Base-by-base conservation (phyloP, 164 flowering plant genomes). In the Echeveria elegans region DNA sequence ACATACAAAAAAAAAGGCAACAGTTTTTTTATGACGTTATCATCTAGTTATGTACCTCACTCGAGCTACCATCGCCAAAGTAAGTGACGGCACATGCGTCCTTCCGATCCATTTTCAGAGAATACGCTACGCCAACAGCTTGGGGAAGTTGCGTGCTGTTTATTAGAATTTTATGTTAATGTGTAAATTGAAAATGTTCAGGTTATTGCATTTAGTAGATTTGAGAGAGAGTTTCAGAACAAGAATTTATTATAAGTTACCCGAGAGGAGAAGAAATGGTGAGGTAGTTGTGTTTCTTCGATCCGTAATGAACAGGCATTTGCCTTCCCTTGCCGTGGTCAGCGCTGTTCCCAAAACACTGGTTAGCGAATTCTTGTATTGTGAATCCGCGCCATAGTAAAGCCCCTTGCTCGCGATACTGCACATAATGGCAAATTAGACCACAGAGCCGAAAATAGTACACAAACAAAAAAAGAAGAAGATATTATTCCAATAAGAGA, bases 321-420 rank as follows among this genome's bases (percentile, higher is more conserved):
- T 92, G 98, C 67, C 93, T 74, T 38, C 96, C 98, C 82, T 89
- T 92, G 18, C 94, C 98, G 68, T 68, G 73, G 73, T 86, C 98
- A 69, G 62, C 80, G 67, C 83, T 82, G 76, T 81, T 92, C 34
- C 94, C 86, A 63, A 89, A 86, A 26, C 77, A 89, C 73, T 92
- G 98, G 77, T 40, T 11, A 40, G 45, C 45, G 11, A 40, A 40
- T 40, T 40, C 45, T 40, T 40, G 45, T 40, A 40, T 40, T 2
- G 45, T 40, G 45, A 40, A 40, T 40, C 45, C 45, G 45, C 45
- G 45, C 45, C 45, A 40, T 92, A 92, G 32, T 23, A 92, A 79
- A 41, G 87, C 82, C 18, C 98, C 96, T 11, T 86, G 90, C 71
- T 92, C 98, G 36, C 98, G 81, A 65, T 92, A 92, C 98, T 92